These are phyloP conservation scores for Naganishia vaughanmartiniae DNA, from an alignment of 768 basidiomycete genomes.

Conservation along the genomic window DNA sequence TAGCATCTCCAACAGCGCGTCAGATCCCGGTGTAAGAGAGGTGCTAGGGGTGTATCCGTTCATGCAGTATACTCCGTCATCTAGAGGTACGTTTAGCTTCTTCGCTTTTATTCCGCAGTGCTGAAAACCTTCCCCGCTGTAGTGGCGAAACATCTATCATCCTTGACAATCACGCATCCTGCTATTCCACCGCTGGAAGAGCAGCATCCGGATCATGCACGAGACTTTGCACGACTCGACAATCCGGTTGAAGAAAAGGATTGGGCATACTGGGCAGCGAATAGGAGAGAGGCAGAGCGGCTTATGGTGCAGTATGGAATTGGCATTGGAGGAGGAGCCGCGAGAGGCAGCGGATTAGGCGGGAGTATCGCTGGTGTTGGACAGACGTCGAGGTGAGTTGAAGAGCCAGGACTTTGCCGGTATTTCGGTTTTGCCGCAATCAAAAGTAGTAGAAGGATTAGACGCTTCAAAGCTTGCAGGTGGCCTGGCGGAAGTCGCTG, in stretches of 20 bases:
- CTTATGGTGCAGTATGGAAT: conserved; percentile 11
- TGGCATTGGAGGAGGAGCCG: conserved; percentile 19
- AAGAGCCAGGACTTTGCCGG: no score
- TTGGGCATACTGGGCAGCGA: conserved; percentile 31
- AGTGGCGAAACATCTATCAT: conserved; percentile 41
- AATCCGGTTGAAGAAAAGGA: conserved; percentile 38
- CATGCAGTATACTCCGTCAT: conserved; percentile 43
- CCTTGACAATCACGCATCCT: conserved; percentile 40
- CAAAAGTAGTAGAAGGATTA: no score
- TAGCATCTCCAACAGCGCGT: conserved; percentile 19
- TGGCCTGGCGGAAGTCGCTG: no score
- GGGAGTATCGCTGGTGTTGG: not conserved
- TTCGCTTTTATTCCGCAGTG: not conserved
- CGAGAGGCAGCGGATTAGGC: conserved; percentile 11
- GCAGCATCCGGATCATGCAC: conserved; percentile 40
- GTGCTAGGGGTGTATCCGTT: conserved; percentile 45
- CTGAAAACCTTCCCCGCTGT: not conserved
- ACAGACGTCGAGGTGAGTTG: not conserved
- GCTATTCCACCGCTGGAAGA: conserved; percentile 34
- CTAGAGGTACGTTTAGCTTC: conserved; percentile 40
- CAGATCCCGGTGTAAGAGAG: conserved; percentile 37
- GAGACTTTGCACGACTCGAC: conserved; percentile 37
- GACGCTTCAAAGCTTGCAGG: no score
- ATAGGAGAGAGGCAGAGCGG: conserved; percentile 17
- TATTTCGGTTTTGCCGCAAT: no score